Percentiles rank a stretch among this genome's conserved stretches.
Evolutionary conservation across 768 basidiomycete species (phyloP).

Genomic region (Clitopilus passeckerianus): DNA sequence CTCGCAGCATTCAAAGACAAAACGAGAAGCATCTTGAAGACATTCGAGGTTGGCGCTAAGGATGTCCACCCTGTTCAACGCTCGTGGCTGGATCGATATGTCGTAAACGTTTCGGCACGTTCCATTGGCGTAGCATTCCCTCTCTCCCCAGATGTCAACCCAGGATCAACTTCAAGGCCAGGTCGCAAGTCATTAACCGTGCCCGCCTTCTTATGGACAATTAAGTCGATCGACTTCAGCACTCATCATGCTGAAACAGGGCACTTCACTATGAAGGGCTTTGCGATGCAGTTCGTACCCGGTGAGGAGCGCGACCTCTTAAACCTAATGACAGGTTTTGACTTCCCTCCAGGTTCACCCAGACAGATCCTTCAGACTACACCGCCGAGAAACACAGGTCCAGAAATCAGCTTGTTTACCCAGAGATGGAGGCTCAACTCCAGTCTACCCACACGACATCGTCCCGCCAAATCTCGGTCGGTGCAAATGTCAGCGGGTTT

Average conservation of each 20-base stretch:
- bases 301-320: slow-evolving; percentile 37
- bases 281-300: slow-evolving; percentile 85
- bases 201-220: slow-evolving; percentile 83
- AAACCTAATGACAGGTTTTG: slow-evolving; percentile 6
- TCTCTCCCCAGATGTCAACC: slow-evolving; percentile 55
- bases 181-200: slow-evolving; percentile 38
- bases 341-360: slow-evolving; percentile 65
- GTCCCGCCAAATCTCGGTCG: slow-evolving; percentile 53
- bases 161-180: slow-evolving; percentile 40
- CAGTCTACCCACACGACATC: slow-evolving; percentile 45
- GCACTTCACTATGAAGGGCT: slow-evolving; percentile 60
- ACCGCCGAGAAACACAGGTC: slow-evolving; percentile 60
- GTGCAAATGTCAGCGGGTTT: slow-evolving; percentile 78
- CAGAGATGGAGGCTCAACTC: slow-evolving; percentile 74
- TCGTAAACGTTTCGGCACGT: slow-evolving; percentile 48
- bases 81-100: slow-evolving; percentile 54
- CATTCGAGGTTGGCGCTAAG: slow-evolving; percentile 62
- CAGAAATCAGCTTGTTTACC: slow-evolving; percentile 71
- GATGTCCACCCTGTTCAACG: slow-evolving; percentile 30
- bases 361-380: slow-evolving; percentile 68
- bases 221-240: slow-evolving; percentile 68
- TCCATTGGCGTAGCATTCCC: slow-evolving; percentile 92
- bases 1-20: slow-evolving; percentile 82
- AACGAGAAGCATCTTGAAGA: slow-evolving; percentile 64
- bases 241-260: slow-evolving; percentile 77